Base-by-base conservation (phyloP, 176 grass and related monocot species). In the Elaeis guineensis region DNA sequence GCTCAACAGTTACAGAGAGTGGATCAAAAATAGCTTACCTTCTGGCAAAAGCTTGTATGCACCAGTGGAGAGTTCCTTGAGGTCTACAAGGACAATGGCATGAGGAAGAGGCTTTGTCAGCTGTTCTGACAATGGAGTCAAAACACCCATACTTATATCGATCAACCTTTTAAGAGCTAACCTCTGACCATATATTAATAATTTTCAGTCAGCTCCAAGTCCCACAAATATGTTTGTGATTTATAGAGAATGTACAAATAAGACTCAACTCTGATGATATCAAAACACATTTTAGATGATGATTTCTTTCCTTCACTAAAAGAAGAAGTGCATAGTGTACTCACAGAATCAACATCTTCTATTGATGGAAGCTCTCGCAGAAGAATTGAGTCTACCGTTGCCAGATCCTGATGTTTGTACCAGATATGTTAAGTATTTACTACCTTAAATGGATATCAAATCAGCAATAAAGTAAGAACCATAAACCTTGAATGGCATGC, bases 401-500 rank as follows among this genome's bases (percentile, higher is more conserved):
- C 94, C 65, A 98, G 70, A 69, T 98, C 94, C 88, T 39, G 35
- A 39, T 11, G 35, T 39, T 39, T 39, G 35, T 39, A 39, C 35
- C 7, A 12, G 35, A 39, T 12, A 39, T 39, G 35, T 39, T 39
- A 39, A 12, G 35, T 2, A 39, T 9, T 39, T 39, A 39, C 35
- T 39, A 39, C 35, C 35, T 12, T 39, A 8, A 39, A 39, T 39
- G 35, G 35, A 39, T 39, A 39, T 39, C 35, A 39, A 39, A 39
- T 39, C 35, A 39, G 35, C 35, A 39, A 39, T 39, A 2, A 78
- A 18, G 20, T 63, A 49, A 78, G 54, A 81, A 81, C n/a, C 76
- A 66, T 65, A 77, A 62, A 97, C 92, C 92, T 97, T 97, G 87
- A 97, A 97, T 90, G 92, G 93, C 93, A 98, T 98, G 60, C 93